These are phyloP conservation scores for Puccinia brachypodii DNA, from an alignment of 1,284 basidiomycete species.

Conservation along the genomic window DNA sequence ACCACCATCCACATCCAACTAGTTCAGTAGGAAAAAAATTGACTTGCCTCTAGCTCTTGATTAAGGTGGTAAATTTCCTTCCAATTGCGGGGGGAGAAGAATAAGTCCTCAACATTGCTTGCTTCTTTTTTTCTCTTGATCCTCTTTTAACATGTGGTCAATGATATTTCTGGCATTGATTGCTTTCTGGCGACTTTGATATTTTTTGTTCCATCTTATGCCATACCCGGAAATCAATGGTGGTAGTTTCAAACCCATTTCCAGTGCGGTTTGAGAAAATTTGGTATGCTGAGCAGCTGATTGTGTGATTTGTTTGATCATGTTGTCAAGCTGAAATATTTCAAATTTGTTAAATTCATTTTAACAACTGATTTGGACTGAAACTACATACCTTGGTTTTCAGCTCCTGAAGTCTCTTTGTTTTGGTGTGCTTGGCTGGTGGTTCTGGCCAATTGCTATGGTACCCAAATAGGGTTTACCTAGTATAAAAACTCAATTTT, in stretches of 20 bases:
- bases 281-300: not conserved
- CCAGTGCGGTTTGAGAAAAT: not conserved
- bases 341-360: no score
- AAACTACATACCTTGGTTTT: no score
- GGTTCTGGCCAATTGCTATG: no score
- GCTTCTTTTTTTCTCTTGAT: not conserved
- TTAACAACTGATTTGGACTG: no score
- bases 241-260: not conserved
- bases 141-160: not conserved
- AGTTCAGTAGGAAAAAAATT: not conserved
- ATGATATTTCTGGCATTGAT: not conserved
- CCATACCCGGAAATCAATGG: constrained; percentile 18
- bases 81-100: not conserved
- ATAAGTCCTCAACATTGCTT: not conserved
- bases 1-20: no score
- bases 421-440: no score
- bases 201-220: not conserved
- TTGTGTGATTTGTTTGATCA: not conserved
- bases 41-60: not conserved
- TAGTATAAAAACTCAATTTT: no score
- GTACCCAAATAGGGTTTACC: no score
- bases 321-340: not conserved
- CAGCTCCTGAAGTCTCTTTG: no score
- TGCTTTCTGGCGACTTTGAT: no score
- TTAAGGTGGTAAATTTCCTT: not conserved